These are phyloP conservation scores for Fusarium devonianum DNA, from an alignment of 2,329 filamentous ascomycete genomes.

Conservation along the genomic window DNA sequence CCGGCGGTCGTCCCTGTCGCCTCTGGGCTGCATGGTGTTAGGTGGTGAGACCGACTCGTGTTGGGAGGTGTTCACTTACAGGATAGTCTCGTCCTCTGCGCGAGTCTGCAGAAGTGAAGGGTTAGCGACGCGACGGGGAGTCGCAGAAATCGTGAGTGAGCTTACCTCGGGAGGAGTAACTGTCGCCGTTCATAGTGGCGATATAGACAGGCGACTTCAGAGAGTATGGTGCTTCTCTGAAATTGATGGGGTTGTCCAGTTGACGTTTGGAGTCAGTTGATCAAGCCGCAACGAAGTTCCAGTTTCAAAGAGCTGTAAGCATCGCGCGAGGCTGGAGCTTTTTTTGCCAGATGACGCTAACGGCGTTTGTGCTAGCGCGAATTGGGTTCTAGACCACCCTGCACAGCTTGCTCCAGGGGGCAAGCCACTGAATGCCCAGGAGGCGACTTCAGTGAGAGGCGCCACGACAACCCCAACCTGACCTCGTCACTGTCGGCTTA, in stretches of 20 bases:
- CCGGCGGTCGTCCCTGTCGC: slow-evolving; percentile 47
- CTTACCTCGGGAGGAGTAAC: slow-evolving; percentile 79
- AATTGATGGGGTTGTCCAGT: slow-evolving; percentile 36
- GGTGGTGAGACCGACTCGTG: not conserved
- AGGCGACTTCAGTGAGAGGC: slow-evolving; percentile 12
- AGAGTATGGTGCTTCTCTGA: slow-evolving; percentile 16
- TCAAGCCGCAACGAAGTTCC: slow-evolving; percentile 42
- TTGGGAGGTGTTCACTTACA: slow-evolving; percentile 47
- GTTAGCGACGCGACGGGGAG: slow-evolving; percentile 45
- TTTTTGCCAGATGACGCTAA: slow-evolving; percentile 47
- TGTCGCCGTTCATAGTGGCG: slow-evolving; percentile 81
- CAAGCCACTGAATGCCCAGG: slow-evolving; percentile 2
- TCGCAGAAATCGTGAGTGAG: slow-evolving; percentile 27
- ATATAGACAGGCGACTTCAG: slow-evolving; percentile 30
- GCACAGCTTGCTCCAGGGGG: slow-evolving; percentile 14
- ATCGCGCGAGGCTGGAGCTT: slow-evolving; percentile 56
- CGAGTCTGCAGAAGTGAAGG: slow-evolving; percentile 48
- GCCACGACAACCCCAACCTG: slow-evolving; percentile 12
- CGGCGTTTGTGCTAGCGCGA: slow-evolving; percentile 36
- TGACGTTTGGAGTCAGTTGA: slow-evolving; percentile 34
- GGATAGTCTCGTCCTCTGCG: slow-evolving; percentile 64
- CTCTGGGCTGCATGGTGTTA: slow-evolving; percentile 42
- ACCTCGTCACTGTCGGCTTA: slow-evolving; percentile 3
- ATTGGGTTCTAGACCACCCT: slow-evolving; percentile 10
- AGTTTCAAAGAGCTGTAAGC: slow-evolving; percentile 39